Conservation (phyloP, 2,329 filamentous ascomycete species). For the Curvularia sp. region DNA sequence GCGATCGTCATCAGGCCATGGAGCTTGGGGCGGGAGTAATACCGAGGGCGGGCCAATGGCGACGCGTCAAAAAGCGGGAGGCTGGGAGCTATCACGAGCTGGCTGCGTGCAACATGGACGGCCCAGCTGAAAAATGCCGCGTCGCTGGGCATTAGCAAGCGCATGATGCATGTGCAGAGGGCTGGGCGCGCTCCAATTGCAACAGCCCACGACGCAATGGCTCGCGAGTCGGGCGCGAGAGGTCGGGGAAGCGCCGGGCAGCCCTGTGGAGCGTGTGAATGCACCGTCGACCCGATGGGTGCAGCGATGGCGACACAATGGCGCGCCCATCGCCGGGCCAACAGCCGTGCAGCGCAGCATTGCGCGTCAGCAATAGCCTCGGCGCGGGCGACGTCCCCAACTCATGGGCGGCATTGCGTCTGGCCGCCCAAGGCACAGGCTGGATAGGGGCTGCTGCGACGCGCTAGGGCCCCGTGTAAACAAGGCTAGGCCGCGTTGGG, state of each 20-base stretch:
- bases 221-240: slow-evolving; percentile 1
- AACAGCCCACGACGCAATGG: slow-evolving; percentile 44
- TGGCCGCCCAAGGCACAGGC: slow-evolving; percentile 10
- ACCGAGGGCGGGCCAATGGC: slow-evolving; percentile 29
- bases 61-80: slow-evolving; percentile 30
- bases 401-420: slow-evolving; percentile 11
- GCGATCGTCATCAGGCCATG: slow-evolving; percentile 21
- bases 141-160: slow-evolving; percentile 31
- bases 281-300: slow-evolving; percentile 1
- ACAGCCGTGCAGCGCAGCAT: slow-evolving; percentile 31
- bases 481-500: slow-evolving; percentile 29
- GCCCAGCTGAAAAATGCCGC: slow-evolving; percentile 43
- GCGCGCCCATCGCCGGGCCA: slow-evolving; percentile 32
- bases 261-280: slow-evolving; percentile 18
- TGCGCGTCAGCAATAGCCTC: slow-evolving; percentile 35
- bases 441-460: slow-evolving; percentile 35
- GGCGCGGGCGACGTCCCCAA: slow-evolving; percentile 24
- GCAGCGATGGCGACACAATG: slow-evolving; percentile 17
- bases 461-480: slow-evolving; percentile 33
- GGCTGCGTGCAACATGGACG: slow-evolving; percentile 29
- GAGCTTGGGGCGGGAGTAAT: slow-evolving; percentile 19
- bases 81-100: slow-evolving; percentile 25
- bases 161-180: slow-evolving; percentile 31
- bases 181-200: slow-evolving; percentile 39
- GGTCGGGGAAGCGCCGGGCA: slow-evolving; percentile 27